Conservation (phyloP, 1,284 basidiomycete species). For the Polyporus tsugae region DNA sequence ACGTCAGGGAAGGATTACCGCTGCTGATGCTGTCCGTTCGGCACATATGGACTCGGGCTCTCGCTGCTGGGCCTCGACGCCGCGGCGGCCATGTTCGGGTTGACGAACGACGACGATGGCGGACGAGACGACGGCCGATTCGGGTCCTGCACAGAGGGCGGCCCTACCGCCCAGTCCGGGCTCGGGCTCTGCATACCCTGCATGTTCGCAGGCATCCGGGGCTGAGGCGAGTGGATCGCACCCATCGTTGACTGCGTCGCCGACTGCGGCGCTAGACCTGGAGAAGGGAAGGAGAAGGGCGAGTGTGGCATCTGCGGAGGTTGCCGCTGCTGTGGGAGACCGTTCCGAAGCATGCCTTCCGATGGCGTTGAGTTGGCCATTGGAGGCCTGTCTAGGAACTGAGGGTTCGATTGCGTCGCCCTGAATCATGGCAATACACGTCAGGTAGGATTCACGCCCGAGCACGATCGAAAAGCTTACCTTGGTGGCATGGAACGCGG, state of each 20-base stretch:
- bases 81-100: slow-evolving; percentile 33
- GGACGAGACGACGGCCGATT: slow-evolving; percentile 59
- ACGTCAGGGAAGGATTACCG: slow-evolving; percentile 57
- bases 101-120: slow-evolving; percentile 55
- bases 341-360: slow-evolving; percentile 53
- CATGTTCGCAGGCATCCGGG: slow-evolving; percentile 41
- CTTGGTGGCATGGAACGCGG: slow-evolving; percentile 41
- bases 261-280: slow-evolving; percentile 46
- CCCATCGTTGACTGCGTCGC: slow-evolving; percentile 50
- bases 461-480: slow-evolving; percentile 19
- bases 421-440: slow-evolving; percentile 21
- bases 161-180: slow-evolving; percentile 60
- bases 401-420: slow-evolving; percentile 39
- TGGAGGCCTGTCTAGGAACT: slow-evolving; percentile 47
- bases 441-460: background rate
- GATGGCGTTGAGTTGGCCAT: slow-evolving; percentile 45
- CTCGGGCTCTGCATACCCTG: slow-evolving; percentile 50
- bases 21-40: slow-evolving; percentile 55
- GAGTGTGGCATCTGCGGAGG: slow-evolving; percentile 51
- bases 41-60: slow-evolving; percentile 48
- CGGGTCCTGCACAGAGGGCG: slow-evolving; percentile 47
- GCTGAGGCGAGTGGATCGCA: slow-evolving; percentile 52
- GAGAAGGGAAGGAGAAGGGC: slow-evolving; percentile 52
- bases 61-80: slow-evolving; percentile 55
- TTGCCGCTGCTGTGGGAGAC: slow-evolving; percentile 46